Base-by-base conservation (phyloP, 768 basidiomycete genomes). In the Tricholoma sp. region DNA sequence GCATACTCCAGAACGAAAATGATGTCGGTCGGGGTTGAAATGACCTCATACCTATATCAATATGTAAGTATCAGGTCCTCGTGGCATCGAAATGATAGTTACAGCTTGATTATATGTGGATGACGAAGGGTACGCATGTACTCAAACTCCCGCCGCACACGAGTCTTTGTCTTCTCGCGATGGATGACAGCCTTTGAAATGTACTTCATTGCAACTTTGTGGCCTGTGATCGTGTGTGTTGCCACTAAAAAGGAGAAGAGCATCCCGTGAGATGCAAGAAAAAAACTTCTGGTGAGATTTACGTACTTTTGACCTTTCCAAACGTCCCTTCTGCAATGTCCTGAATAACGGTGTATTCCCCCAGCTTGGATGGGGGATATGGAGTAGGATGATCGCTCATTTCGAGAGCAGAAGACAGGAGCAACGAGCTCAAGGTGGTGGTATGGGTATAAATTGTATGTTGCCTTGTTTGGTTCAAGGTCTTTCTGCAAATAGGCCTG, bases 1-100 rank as follows among this genome's bases (percentile, higher is more conserved):
- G 94, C 96, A 69, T 87, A 98, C 70, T 99, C 97, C 54, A 98
- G 86, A 31, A 99, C 97, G 73, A 99, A 97, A 68, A 99, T 95
- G 64, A 99, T 97, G 68, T 98, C 94, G 1, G 89, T 91, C 0
- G 91, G 85, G 0, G 95, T 97, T 7, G 92, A 94, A 61, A 98
- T 97, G 39, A 89, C 88, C 68, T 91, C 89, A 66, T 91, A 91
- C 59, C 88, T 88, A 67, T 10, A 37, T 41, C 50, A 45, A 58
- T 7, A 32, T n/a, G 58, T 61, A 34, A 65, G 48, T 42, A 54
- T 12, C 51, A 53, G 52, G 52, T 45, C 57, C 42, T 44, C 24
- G 51, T 57, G 49, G 52, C 52, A 54, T 44, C 33, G 31, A 47
- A 65, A 60, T 63, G 45, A 32, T 20, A 76, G 83, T 63, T 68